Conservation (phyloP, 768 basidiomycete genomes). For the Russula lepida region DNA sequence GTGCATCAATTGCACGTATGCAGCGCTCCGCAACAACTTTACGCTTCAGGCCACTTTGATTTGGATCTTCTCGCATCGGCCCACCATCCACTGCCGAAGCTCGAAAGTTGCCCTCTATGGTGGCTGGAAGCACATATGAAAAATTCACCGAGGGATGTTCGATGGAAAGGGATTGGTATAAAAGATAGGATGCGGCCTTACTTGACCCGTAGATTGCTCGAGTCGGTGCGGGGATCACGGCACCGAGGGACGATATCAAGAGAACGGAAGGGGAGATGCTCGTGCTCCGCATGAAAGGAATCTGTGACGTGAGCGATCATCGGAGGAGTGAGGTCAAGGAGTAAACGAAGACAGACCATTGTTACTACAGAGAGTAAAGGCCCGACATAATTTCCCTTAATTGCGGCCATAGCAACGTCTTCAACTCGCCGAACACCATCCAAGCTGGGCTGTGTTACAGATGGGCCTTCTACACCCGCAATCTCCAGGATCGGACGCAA, state of each 20-base stretch:
- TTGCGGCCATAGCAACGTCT: conserved; percentile 48
- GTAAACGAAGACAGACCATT: conserved; percentile 42
- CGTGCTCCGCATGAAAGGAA: conserved; percentile 60
- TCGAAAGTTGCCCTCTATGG: conserved; percentile 74
- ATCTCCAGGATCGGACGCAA: conserved; percentile 66
- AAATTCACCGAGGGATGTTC: conserved; percentile 68
- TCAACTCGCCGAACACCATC: conserved; percentile 55
- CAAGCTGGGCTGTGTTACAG: conserved; percentile 31
- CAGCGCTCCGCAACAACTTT: conserved; percentile 53
- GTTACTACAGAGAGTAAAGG: conserved; percentile 62
- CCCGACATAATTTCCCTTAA: conserved; percentile 58
- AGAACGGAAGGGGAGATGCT: conserved; percentile 66
- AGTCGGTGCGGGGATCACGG: conserved; percentile 78
- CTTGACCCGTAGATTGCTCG: conserved; percentile 78
- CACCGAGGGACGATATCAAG: conserved; percentile 70
- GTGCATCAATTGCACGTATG: conserved; percentile 49
- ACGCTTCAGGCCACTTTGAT: conserved; percentile 48
- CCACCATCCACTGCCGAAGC: conserved; percentile 65
- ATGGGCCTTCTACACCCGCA: conserved; percentile 43
- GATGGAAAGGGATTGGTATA: conserved; percentile 73
- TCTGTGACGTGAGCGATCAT: conserved; percentile 34
- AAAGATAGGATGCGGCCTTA: conserved; percentile 68
- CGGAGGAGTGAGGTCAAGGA: not conserved
- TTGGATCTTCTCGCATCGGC: conserved; percentile 42
- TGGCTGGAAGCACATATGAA: conserved; percentile 53